phyloP scores from a whole-genome alignment of 176 grass and related monocot species.

The Rhynchospora pubera region DNA sequence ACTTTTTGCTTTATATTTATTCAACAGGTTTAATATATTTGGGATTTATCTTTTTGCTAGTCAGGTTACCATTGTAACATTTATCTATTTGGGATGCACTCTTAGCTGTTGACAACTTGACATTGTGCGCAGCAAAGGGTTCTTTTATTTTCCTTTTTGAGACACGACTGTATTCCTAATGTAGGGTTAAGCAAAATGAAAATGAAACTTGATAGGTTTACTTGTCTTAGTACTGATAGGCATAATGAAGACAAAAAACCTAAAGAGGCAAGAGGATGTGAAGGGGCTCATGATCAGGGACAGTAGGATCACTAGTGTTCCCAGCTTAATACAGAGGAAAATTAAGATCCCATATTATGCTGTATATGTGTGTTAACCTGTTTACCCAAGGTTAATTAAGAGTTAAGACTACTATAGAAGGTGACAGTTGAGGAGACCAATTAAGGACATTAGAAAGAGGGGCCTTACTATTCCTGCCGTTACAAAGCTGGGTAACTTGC shows the following conservation, averaged over 20 bases:
- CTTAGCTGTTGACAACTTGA: conserved; percentile 44
- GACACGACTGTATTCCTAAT: neutral
- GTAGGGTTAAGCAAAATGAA: neutral
- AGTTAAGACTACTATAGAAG: too few species aligned
- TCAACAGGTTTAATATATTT: conserved; percentile 5
- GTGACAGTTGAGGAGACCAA: conserved; percentile 69
- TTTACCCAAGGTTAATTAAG: too few species aligned
- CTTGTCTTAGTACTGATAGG: neutral
- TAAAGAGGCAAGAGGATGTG: neutral
- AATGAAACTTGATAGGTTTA: neutral
- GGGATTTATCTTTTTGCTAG: conserved; percentile 26
- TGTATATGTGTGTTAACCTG: too few species aligned
- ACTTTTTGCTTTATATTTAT: neutral
- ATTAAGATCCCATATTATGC: too few species aligned
- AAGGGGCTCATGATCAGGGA: neutral
- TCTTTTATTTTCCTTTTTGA: neutral
- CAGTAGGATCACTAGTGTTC: neutral
- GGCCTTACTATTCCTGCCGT: conserved; percentile 56
- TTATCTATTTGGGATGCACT: conserved; percentile 84
- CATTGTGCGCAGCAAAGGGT: conserved; percentile 71
- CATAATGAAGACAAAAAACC: neutral
- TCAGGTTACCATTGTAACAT: conserved; percentile 58
- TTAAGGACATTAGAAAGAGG: conserved; percentile 81
- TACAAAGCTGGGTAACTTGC: conserved; percentile 64
- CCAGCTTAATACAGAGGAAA: too few species aligned